These are phyloP conservation scores for Goniomonas avonlea DNA, from an alignment of 78 protist species.

Conservation along the genomic window DNA sequence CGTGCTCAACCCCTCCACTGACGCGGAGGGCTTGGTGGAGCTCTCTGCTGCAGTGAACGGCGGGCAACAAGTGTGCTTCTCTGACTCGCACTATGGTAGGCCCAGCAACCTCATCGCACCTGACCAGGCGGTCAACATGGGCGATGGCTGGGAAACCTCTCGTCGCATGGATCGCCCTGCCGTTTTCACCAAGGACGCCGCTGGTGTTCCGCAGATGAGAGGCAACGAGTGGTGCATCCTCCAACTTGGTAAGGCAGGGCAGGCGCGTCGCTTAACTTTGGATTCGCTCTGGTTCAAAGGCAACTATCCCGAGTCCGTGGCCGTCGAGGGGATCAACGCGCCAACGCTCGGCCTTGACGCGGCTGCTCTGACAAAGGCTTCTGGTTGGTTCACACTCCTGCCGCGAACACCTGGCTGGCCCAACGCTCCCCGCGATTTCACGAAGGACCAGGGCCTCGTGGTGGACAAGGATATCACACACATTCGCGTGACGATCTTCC, in stretches of 20 bases:
- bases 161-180: constrained; percentile 40
- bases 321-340: constrained; percentile 36
- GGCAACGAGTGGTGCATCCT: constrained; percentile 35
- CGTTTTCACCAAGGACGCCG: background rate
- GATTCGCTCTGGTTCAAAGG: constrained; percentile 63
- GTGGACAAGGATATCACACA: constrained; percentile 2
- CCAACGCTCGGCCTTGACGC: background rate
- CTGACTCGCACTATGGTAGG: constrained; percentile 62
- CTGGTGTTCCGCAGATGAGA: constrained; percentile 30
- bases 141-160: constrained; percentile 71
- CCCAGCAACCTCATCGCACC: constrained; percentile 59
- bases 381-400: background rate
- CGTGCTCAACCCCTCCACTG: background rate
- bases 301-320: constrained; percentile 57
- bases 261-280: too few relatives aligned
- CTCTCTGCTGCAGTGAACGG: background rate
- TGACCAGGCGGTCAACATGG: constrained; percentile 71
- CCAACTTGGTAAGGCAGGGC: background rate
- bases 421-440: too few relatives aligned
- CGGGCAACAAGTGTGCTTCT: constrained; percentile 16
- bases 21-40: background rate
- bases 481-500: constrained; percentile 24
- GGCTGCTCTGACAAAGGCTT: background rate
- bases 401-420: background rate
- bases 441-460: too few relatives aligned